A percentile compares a stretch with the other conserved stretches of the same genome.
phyloP scores from a whole-genome alignment of 75 land plant genomes.

The Larix kaempferi region DNA sequence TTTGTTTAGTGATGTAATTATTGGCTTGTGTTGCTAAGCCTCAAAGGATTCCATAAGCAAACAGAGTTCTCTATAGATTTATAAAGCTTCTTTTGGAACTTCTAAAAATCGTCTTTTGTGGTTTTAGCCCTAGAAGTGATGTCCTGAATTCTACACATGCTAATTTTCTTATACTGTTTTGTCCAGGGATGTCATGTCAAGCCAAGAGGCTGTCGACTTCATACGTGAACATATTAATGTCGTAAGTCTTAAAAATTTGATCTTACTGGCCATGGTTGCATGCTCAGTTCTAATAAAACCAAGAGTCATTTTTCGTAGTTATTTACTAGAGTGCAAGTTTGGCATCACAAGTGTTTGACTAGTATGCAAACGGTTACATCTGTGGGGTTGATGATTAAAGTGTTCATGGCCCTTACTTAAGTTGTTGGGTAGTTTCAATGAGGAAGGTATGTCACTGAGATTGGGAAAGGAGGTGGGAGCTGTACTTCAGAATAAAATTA shows the following conservation, averaged over 20 bases:
- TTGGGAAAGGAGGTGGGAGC: neutral
- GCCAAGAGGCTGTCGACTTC: constrained; percentile 38
- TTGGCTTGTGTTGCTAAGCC: neutral
- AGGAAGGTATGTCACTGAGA: neutral
- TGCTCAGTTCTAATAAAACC: neutral
- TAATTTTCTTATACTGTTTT: constrained; percentile 6
- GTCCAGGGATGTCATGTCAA: constrained; percentile 44
- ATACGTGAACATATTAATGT: constrained; percentile 21
- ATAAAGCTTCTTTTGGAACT: too few relatives aligned
- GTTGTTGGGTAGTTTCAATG: neutral
- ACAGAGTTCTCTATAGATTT: neutral
- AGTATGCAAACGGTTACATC: neutral
- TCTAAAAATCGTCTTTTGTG: too few relatives aligned
- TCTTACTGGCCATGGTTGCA: neutral
- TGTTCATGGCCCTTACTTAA: neutral
- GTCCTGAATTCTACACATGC: neutral
- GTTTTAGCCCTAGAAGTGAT: too few relatives aligned
- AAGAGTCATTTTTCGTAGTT: neutral
- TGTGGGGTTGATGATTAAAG: neutral
- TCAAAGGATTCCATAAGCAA: neutral
- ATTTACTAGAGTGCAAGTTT: neutral
- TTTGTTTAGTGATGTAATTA: neutral
- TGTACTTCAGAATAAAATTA: neutral
- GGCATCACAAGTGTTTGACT: neutral
- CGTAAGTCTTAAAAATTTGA: neutral